Evolutionary conservation across 2,329 filamentous ascomycete species (phyloP), one percentile per base, ranked within the genome.

Genomic region (Moelleriella libera): DNA sequence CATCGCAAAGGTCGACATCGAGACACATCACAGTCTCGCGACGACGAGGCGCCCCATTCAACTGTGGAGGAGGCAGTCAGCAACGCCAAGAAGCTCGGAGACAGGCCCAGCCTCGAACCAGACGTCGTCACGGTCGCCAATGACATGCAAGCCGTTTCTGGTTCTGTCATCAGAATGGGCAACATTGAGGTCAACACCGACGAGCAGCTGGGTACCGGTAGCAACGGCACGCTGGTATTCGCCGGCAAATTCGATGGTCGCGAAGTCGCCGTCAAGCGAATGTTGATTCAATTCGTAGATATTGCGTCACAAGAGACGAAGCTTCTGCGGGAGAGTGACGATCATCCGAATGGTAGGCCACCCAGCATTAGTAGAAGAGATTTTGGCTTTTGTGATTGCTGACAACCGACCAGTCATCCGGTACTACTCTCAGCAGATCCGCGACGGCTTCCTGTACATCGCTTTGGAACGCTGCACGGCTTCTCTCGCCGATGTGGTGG

Each of bases 151-250:
- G 74, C 80, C 45, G 71, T 82, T 5, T 76, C 74, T 2, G 75
- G 74, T 0, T 71, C 76, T 4, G 72, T 76, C 45, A 69, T 82
- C 54, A 74, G 71, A 47, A 79, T 83, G 60, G 78, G 77, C 31
- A 78, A 74, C 48, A 74, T 84, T 2, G 75, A 81, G 54, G 79
- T 83, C 46, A 74, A 83, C 52, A 74, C 75, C 43, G 74, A 81
- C 43, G 69, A 75, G 55, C 75, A 82, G 52, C 69, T 84, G 31
- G 80, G 80, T 28, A 83, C 87, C 50, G 92, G 92, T 47, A 97
- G 90, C 63, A 94, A 96, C 60, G 92, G 92, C n/a, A 98, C 92
- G 0, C 81, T 94, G 47, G 92, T 98, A 0, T 97, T 92, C 63
- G 83, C 87, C 45, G 92, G 92, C n/a, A 86, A 82, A 47, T 97